phyloP scores from a whole-genome alignment of 306 rosid genomes.

The Datisca glomerata region DNA sequence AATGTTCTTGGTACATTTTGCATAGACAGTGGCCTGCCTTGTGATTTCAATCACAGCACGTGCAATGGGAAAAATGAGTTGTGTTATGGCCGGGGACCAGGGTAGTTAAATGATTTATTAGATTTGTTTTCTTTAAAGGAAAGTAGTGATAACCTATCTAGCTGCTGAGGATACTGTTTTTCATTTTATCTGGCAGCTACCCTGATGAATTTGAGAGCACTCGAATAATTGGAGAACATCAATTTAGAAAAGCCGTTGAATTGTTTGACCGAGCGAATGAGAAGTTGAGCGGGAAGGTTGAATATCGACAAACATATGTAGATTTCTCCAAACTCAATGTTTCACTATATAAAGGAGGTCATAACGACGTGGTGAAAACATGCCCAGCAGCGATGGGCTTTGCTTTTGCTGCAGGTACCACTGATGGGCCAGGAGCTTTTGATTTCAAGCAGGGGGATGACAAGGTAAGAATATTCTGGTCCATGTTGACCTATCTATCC shows the following conservation, averaged over 20 bases:
- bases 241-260: slow-evolving; percentile 63
- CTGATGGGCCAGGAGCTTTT: slow-evolving; percentile 96
- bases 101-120: slow-evolving; percentile 32
- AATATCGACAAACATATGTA: slow-evolving; percentile 62
- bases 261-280: slow-evolving; percentile 61
- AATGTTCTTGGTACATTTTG: slow-evolving; percentile 83
- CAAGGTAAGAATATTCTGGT: slow-evolving; percentile 29
- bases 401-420: slow-evolving; percentile 94
- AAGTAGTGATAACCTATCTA: too few species aligned
- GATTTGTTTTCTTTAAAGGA: background rate
- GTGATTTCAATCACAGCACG: slow-evolving; percentile 94
- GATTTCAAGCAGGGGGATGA: slow-evolving; percentile 87
- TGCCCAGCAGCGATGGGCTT: slow-evolving; percentile 99
- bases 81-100: slow-evolving; percentile 89
- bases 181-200: slow-evolving; percentile 32
- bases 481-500: too few species aligned
- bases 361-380: slow-evolving; percentile 44
- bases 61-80: slow-evolving; percentile 77
- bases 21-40: slow-evolving; percentile 71
- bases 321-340: slow-evolving; percentile 72
- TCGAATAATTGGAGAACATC: slow-evolving; percentile 79
- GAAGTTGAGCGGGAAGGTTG: slow-evolving; percentile 52
- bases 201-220: slow-evolving; percentile 97
- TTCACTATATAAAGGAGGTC: slow-evolving; percentile 45
- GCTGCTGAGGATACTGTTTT: background rate